phyloP scores from a whole-genome alignment of 2,329 filamentous ascomycete genomes.

The Mycosphaerelloides madeirae region DNA sequence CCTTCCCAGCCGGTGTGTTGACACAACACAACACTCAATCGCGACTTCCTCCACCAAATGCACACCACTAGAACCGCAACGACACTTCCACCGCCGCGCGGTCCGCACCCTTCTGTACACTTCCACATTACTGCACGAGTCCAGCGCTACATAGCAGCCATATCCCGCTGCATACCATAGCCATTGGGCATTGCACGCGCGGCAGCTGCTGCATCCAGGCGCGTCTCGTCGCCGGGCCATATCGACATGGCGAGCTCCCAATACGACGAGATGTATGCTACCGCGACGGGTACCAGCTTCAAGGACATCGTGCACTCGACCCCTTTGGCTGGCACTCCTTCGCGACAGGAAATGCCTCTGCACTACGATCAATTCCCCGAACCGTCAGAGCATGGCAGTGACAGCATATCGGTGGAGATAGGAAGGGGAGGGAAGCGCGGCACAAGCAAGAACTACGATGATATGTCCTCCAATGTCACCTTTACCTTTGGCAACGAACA shows the following conservation, averaged over 20 bases:
- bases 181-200: background rate
- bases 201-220: background rate
- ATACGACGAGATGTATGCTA: conserved; percentile 15
- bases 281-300: conserved; percentile 21
- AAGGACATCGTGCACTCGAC: conserved; percentile 20
- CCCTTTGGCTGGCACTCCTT: conserved; percentile 6
- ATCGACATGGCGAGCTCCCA: conserved; percentile 6
- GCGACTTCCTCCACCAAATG: no score
- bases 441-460: conserved; percentile 35
- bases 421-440: conserved; percentile 47
- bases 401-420: conserved; percentile 52
- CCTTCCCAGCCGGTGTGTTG: background rate
- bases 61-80: no score
- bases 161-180: background rate
- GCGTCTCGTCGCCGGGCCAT: background rate
- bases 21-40: background rate
- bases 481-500: conserved; percentile 48
- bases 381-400: conserved; percentile 23
- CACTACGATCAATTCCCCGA: conserved; percentile 20
- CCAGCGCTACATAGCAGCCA: background rate
- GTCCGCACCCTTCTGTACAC: no score
- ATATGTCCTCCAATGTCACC: conserved; percentile 47
- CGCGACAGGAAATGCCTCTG: conserved; percentile 12
- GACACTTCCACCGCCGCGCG: no score
- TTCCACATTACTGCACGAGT: background rate